Evolutionary conservation across 2,329 filamentous ascomycete species (phyloP).

Genomic region (Beauveria sp.): DNA sequence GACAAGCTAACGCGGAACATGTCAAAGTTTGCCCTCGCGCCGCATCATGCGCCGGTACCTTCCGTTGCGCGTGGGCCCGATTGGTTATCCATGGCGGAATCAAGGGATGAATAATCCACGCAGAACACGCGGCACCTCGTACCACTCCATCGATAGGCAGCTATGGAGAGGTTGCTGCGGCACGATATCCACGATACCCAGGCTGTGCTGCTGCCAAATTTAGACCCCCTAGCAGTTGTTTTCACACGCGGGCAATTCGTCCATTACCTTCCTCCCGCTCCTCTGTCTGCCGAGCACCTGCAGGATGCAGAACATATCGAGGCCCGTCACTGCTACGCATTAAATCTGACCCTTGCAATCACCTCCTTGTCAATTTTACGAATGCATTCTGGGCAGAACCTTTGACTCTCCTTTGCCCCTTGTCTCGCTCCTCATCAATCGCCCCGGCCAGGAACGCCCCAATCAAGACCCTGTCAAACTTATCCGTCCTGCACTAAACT

Average conservation of each 20-base stretch:
- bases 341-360: background rate
- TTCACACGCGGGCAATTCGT: no score
- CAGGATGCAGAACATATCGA: background rate
- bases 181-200: background rate
- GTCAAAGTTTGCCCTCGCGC: background rate
- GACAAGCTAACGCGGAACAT: background rate
- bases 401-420: background rate
- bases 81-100: background rate
- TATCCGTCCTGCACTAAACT: background rate
- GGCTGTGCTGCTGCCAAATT: constrained; percentile 7
- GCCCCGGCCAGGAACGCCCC: background rate
- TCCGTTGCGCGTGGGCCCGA: background rate
- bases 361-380: background rate
- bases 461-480: background rate
- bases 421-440: constrained; percentile 1
- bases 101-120: constrained; percentile 2
- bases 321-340: background rate
- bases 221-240: background rate
- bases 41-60: no score
- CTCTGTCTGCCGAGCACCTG: background rate
- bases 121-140: constrained; percentile 6
- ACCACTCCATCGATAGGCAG: background rate
- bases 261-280: no score
- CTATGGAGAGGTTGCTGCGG: background rate
- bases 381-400: background rate